A percentile compares a stretch with the other conserved stretches of the same genome.
Evolutionary conservation across 73 alveolate species (phyloP).

Genomic region (Paramecium tetraurelia): DNA sequence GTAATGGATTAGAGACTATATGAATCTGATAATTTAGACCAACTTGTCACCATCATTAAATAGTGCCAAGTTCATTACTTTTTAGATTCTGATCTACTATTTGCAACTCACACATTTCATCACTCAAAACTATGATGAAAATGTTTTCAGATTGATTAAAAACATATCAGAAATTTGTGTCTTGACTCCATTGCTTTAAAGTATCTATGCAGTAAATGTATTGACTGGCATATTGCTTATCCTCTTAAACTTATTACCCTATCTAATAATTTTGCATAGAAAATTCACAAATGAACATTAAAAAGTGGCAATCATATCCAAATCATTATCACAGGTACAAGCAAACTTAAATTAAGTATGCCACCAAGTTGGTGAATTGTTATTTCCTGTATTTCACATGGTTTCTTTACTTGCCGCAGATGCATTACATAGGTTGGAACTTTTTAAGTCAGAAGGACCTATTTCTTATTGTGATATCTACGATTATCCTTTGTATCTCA

Average conservation of each 20-base stretch:
- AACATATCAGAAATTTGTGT: not conserved
- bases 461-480: not conserved
- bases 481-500: not conserved
- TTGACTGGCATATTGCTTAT: not conserved
- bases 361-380: not conserved
- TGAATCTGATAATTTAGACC: not conserved
- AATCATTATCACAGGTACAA: not conserved
- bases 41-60: not conserved
- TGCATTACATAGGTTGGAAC: not conserved
- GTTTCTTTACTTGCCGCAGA: not conserved
- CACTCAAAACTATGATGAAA: not conserved
- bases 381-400: constrained; percentile 9
- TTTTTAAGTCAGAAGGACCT: not conserved
- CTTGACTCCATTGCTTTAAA: not conserved
- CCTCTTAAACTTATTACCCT: not conserved
- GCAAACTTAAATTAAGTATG: not conserved
- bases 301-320: not conserved
- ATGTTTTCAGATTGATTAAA: not conserved
- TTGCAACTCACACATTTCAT: not conserved
- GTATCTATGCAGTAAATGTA: not conserved
- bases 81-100: not conserved
- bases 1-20: constrained; percentile 17
- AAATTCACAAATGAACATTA: not conserved
- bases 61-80: not conserved
- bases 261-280: not conserved